A percentile compares a stretch with the other conserved stretches of the same genome.
Evolutionary conservation across 352 stramenopile species (phyloP).

Genomic region (Peronosclerospora sorghi): DNA sequence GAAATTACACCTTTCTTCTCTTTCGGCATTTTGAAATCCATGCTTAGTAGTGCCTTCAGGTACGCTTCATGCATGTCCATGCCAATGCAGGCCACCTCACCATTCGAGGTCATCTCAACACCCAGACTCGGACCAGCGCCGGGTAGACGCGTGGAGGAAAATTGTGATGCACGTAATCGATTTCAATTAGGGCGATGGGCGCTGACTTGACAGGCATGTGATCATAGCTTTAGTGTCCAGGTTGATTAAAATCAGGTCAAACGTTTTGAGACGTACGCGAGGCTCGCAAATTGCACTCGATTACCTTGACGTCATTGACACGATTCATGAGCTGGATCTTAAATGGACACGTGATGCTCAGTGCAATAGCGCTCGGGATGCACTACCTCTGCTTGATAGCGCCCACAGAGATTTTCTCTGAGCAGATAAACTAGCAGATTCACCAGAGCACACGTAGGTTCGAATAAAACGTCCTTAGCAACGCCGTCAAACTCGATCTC

Average conservation of each 20-base stretch:
- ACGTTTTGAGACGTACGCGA: conserved; percentile 99
- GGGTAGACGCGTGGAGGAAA: conserved; percentile 92
- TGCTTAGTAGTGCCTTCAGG: conserved; percentile 81
- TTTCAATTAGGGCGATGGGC: conserved; percentile 94
- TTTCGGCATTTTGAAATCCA: conserved; percentile 78
- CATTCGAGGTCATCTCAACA: conserved; percentile 96
- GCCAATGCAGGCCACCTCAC: conserved; percentile 96
- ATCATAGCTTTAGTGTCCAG: conserved; percentile 92
- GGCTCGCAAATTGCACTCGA: conserved; percentile 98
- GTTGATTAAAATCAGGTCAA: conserved; percentile 98
- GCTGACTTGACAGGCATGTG: conserved; percentile 85
- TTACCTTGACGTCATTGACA: conserved; percentile 97
- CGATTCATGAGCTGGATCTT: conserved; percentile 99
- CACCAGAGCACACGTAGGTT: conserved; percentile 98
- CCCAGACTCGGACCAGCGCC: conserved; percentile 90
- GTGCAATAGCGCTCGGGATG: conserved; percentile 88
- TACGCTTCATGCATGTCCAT: conserved; percentile 94
- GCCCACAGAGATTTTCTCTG: conserved; percentile 96
- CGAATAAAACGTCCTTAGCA: conserved; percentile 91
- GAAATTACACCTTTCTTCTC: conserved; percentile 85
- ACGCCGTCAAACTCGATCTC: conserved; percentile 99
- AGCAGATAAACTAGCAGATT: conserved; percentile 95
- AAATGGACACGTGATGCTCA: conserved; percentile 98
- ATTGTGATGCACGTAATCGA: conserved; percentile 91
- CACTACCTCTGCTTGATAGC: conserved; percentile 96